Evolutionary conservation across 192 early-diverging fungal genomes (phyloP), one percentile per base, ranked within the genome.

Genomic region (Linderina pennispora): DNA sequence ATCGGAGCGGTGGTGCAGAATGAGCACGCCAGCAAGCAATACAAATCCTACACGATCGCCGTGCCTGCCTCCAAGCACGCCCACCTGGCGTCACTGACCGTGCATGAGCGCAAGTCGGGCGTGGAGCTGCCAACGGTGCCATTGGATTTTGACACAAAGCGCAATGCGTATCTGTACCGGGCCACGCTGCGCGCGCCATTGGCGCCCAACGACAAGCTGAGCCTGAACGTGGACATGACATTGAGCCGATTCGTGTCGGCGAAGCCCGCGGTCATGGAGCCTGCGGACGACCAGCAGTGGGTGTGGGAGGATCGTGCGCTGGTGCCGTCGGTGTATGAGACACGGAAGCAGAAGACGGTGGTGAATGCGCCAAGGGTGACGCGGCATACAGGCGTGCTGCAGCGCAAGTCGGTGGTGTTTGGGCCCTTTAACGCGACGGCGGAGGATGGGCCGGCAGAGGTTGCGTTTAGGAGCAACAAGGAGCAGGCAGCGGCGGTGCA

Each of bases 301-400:
- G 40, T 71, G 37, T 91, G 78, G 62, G 33, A 43, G 6, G 83
- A 81, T 43, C 79, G 77, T 49, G 56, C 73, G 4, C 82, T 83
- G 48, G 75, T 83, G 18, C 48, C 58, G 24, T 82, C 81, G 14
- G 77, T 78, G 6, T 95, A 97, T 61, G 42, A 58, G 17, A 71
- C 80, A 14, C 34, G 76, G 18, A 83, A 88, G 73, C 79, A 82
- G 43, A 92, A 89, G 55, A 90, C 88, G 8, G 76, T 78, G 18
- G 78, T 98, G 20, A 70, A 25, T 10, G 33, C 42, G 1, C 64
- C 65, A 21, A n/a, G n/a, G n/a, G n/a, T n/a, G n/a, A n/a, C n/a
- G n/a, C n/a, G n/a, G n/a, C n/a, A n/a, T n/a, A n/a, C n/a, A n/a
- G 59, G 65, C 28, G 44, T 21, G 6, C 41, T 35, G 34, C 48